Conservation (phyloP, 2,329 filamentous ascomycete species). For the Colletotrichum acutatum region DNA sequence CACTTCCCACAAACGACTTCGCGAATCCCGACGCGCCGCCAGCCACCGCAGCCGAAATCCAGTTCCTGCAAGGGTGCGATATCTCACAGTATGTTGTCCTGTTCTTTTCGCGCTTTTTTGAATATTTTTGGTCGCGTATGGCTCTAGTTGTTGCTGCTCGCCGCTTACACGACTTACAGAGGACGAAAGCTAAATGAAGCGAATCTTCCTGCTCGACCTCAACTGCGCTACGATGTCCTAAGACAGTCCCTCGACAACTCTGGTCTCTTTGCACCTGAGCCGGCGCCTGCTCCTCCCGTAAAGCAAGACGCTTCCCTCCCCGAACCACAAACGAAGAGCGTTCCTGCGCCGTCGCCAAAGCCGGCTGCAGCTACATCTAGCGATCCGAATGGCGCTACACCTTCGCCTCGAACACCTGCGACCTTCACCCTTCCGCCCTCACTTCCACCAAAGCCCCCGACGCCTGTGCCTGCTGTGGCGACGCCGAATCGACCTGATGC, state of each 20-base stretch:
- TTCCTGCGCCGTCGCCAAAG: slow-evolving; percentile 4
- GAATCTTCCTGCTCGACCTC: slow-evolving; percentile 61
- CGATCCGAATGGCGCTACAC: slow-evolving; percentile 11
- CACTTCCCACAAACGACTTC: slow-evolving; percentile 68
- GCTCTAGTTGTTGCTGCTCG: slow-evolving; percentile 2
- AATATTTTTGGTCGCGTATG: slow-evolving; percentile 38
- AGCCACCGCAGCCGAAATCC: slow-evolving; percentile 61
- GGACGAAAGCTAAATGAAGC: slow-evolving; percentile 62
- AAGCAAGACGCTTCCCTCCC: slow-evolving; percentile 13
- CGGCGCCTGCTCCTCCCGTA: slow-evolving; percentile 1
- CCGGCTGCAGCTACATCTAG: not conserved
- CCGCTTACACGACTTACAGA: slow-evolving; percentile 45
- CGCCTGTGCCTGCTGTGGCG: not conserved
- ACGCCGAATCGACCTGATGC: slow-evolving; percentile 10
- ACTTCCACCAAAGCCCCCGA: slow-evolving; percentile 20
- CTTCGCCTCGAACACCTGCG: slow-evolving; percentile 1
- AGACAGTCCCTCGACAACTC: slow-evolving; percentile 50
- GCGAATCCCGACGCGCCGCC: slow-evolving; percentile 67
- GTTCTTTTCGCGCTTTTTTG: slow-evolving; percentile 24
- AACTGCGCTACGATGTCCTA: slow-evolving; percentile 55
- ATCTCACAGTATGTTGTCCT: slow-evolving; percentile 66
- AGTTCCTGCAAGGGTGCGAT: slow-evolving; percentile 67
- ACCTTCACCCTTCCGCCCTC: not conserved
- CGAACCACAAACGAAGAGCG: slow-evolving; percentile 14
- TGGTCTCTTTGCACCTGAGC: slow-evolving; percentile 28